Evolutionary conservation across 2,329 filamentous ascomycete species (phyloP).

Genomic region (Phialophora verrucosa): DNA sequence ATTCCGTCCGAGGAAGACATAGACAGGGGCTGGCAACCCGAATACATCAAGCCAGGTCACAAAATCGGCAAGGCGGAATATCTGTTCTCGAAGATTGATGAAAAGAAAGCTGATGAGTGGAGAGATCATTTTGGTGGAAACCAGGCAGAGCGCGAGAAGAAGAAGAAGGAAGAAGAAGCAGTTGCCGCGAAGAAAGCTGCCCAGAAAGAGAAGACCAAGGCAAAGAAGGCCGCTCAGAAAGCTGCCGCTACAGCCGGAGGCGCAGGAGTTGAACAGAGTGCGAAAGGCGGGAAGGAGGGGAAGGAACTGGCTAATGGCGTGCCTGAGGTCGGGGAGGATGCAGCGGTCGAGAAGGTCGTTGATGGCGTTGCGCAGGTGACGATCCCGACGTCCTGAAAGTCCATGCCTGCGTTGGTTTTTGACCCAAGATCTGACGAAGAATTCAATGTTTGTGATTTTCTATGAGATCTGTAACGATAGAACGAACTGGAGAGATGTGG

Average conservation of each 20-base stretch:
- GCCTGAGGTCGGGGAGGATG: slow-evolving; percentile 43
- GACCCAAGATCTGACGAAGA: background rate
- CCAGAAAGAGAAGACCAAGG: slow-evolving; percentile 45
- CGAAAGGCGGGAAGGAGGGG: slow-evolving; percentile 38
- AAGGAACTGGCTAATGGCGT: slow-evolving; percentile 45
- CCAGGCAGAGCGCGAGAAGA: slow-evolving; percentile 70
- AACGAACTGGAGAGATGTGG: background rate
- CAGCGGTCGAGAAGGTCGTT: slow-evolving; percentile 48
- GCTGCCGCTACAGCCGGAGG: slow-evolving; percentile 27
- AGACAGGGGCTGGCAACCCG: slow-evolving; percentile 66
- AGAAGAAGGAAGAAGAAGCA: slow-evolving; percentile 64
- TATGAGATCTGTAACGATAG: background rate
- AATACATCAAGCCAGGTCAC: slow-evolving; percentile 71
- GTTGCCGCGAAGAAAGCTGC: slow-evolving; percentile 48
- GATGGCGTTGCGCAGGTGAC: slow-evolving; percentile 52
- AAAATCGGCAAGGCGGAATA: slow-evolving; percentile 79
- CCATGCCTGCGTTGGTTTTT: background rate
- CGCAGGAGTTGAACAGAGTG: slow-evolving; percentile 43
- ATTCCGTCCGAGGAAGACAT: slow-evolving; percentile 63
- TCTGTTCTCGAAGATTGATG: slow-evolving; percentile 82
- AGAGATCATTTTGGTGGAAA: slow-evolving; percentile 73
- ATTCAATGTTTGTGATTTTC: background rate
- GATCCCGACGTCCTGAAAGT: slow-evolving; percentile 48
- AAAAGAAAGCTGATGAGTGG: slow-evolving; percentile 84
- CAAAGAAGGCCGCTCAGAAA: slow-evolving; percentile 40